These are phyloP conservation scores for Copromyces sp. DNA, from an alignment of 495 filamentous ascomycete genomes.

Conservation along the genomic window DNA sequence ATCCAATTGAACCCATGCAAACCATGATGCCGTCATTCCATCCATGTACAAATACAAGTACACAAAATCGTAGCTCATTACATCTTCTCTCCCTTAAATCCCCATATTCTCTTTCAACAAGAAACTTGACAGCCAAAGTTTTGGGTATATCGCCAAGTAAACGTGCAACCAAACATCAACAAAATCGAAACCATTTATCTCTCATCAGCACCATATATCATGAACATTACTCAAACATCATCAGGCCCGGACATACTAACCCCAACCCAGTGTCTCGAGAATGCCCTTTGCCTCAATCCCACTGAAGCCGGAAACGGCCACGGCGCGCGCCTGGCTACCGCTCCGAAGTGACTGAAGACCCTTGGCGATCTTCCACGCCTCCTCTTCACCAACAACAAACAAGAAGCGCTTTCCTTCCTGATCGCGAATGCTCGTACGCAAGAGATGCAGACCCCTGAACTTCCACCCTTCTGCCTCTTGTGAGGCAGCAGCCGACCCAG, in stretches of 20 bases:
- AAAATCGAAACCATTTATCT: too few relatives aligned
- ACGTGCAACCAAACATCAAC: background rate
- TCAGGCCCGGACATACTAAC: background rate
- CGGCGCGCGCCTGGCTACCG: slow-evolving; percentile 56
- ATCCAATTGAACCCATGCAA: background rate
- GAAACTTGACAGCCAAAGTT: background rate
- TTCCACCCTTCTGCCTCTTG: slow-evolving; percentile 45
- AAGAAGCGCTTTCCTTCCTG: slow-evolving; percentile 74
- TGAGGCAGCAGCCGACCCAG: slow-evolving; percentile 26
- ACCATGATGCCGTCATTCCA: background rate
- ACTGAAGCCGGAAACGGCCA: slow-evolving; percentile 54
- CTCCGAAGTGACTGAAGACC: slow-evolving; percentile 64
- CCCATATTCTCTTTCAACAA: background rate
- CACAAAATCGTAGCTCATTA: background rate
- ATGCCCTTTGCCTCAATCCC: slow-evolving; percentile 48
- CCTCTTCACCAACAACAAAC: slow-evolving; percentile 70
- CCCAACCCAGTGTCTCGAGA: slow-evolving; percentile 52
- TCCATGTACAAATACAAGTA: background rate
- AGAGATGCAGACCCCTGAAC: slow-evolving; percentile 53
- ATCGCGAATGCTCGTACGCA: slow-evolving; percentile 75
- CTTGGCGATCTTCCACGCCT: slow-evolving; percentile 87
- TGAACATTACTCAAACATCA: background rate
- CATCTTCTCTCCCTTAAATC: background rate
- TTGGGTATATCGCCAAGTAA: background rate
- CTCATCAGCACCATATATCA: too few relatives aligned